These are phyloP conservation scores for Phytophthora sp. DNA, from an alignment of 352 stramenopile genomes.

Conservation along the genomic window DNA sequence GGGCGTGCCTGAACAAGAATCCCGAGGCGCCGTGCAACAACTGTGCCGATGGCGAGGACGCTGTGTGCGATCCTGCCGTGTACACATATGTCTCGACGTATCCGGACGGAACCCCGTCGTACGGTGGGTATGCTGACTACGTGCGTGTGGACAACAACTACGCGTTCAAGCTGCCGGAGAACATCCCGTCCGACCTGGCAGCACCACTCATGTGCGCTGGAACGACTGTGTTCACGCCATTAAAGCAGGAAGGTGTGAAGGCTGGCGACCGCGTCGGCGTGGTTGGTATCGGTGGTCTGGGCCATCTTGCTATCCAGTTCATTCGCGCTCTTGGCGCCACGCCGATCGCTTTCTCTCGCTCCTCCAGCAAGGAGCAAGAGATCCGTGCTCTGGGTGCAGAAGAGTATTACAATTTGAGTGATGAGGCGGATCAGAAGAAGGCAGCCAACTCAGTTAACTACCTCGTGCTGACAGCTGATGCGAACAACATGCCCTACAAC, in stretches of 20 bases:
- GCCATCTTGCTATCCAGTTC: slow-evolving; percentile 13
- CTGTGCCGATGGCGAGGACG: not conserved
- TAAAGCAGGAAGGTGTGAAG: not conserved
- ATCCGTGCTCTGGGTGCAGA: slow-evolving; percentile 3
- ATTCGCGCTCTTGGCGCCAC: slow-evolving; percentile 5
- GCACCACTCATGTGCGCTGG: not conserved
- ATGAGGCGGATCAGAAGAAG: slow-evolving; percentile 10
- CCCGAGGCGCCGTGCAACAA: no score
- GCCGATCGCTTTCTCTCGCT: slow-evolving; percentile 10
- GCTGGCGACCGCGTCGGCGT: not conserved
- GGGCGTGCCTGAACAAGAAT: slow-evolving; percentile 2
- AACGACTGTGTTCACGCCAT: not conserved
- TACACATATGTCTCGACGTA: not conserved
- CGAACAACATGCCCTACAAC: slow-evolving; percentile 12
- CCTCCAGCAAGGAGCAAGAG: slow-evolving; percentile 11
- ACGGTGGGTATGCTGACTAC: not conserved
- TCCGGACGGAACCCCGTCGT: not conserved
- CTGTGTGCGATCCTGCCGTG: not conserved
- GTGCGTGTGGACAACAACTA: not conserved
- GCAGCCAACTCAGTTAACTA: not conserved
- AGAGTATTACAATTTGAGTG: slow-evolving; percentile 17
- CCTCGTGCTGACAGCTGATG: slow-evolving; percentile 1
- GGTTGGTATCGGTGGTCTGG: slow-evolving; percentile 1
- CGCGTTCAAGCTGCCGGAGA: not conserved
- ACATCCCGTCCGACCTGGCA: not conserved